Evolutionary conservation across 1,139 yeast species (phyloP), one percentile per base, ranked within the genome.

Genomic region (Wickerhamiella infanticola): DNA sequence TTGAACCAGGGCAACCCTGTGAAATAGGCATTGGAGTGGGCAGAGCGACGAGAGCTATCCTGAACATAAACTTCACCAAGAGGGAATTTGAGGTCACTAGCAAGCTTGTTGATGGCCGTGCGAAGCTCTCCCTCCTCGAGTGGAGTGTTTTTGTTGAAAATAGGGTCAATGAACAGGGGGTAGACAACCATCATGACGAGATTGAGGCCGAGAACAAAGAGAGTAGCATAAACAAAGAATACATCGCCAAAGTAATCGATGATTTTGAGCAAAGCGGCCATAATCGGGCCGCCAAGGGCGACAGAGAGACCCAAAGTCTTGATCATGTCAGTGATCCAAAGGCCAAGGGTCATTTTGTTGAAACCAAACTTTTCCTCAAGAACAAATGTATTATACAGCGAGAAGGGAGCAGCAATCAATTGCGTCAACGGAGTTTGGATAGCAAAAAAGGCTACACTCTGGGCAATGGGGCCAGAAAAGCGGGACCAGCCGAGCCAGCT

Each of bases 1-100:
- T 90, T 90, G 48, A 86, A 79, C 93, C 96, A 88, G 41, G 98
- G 98, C 57, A 90, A 72, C 4, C 98, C 98, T 54, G 83, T 77
- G 61, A 90, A 90, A 63, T 84, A 90, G 40, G 98, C 98, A 60
- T 90, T 90, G 5, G 97, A 88, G 64, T 90, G 98, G 11, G 94
- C 77, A 1, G 95, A 84, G 66, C 97, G 81, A 63, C 81, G 84
- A 43, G 97, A 88, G 11, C 97, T 97, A 62, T 90, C 98, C 60
- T 88, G 77, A 44, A 88, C 95, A 58, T 75, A 83, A 49, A 90
- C 69, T 59, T 85, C 79, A 48, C 79, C 74, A 60, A 86, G 74
- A 53, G 98, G 98, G 75, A 90, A 90, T 36, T 76, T 69, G 59
- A 84, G 83, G 47, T 72, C 65, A 11, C 68, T 61, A 29, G 98